phyloP scores from a whole-genome alignment of 139 green algal species.

The Protoeuglena noctilucae region DNA sequence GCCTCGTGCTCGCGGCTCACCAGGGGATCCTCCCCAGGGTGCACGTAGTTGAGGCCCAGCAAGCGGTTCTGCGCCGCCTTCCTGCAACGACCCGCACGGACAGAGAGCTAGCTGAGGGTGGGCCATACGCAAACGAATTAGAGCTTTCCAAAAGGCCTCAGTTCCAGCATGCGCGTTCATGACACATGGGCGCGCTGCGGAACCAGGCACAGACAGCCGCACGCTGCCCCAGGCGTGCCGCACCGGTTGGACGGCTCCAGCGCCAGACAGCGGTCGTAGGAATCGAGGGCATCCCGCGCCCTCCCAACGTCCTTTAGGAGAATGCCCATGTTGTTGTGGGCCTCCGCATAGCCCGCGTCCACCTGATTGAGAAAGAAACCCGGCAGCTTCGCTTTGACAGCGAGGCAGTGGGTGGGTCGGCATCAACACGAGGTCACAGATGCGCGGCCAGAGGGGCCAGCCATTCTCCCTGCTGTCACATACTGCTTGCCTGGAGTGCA shows the following conservation, averaged over 20 bases:
- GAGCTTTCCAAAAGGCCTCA: too few relatives aligned
- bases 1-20: slow-evolving; percentile 59
- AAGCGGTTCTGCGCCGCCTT: slow-evolving; percentile 69
- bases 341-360: slow-evolving; percentile 51
- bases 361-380: too few relatives aligned
- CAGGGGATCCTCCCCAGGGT: slow-evolving; percentile 41
- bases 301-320: slow-evolving; percentile 49
- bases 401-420: slow-evolving; percentile 43
- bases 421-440: background rate
- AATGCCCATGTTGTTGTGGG: slow-evolving; percentile 69
- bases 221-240: too few relatives aligned
- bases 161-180: too few relatives aligned
- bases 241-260: slow-evolving; percentile 38
- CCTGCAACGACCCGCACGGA: too few relatives aligned
- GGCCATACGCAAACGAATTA: too few relatives aligned
- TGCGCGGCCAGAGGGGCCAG: background rate
- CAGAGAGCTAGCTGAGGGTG: too few relatives aligned
- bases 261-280: slow-evolving; percentile 52
- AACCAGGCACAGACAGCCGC: too few relatives aligned
- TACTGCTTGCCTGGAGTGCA: background rate
- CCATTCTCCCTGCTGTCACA: too few relatives aligned
- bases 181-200: too few relatives aligned
- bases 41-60: slow-evolving; percentile 47
- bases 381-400: too few relatives aligned
- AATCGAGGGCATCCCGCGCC: slow-evolving; percentile 35